Base-by-base conservation (phyloP, 2,329 filamentous ascomycete species). In the Colletotrichum agaves region DNA sequence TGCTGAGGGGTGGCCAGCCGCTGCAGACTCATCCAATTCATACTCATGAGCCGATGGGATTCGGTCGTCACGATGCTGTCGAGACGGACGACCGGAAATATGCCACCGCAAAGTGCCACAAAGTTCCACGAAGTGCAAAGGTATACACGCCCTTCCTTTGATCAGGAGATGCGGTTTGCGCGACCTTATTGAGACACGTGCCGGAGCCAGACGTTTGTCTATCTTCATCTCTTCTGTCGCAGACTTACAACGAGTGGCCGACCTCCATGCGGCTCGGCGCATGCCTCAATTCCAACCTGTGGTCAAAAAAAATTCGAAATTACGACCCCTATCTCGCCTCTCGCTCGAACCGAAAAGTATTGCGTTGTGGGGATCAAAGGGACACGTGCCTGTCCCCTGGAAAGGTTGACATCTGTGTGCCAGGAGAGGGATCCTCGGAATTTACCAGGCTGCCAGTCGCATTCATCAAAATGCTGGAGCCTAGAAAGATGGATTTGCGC, bases 401-500 rank as follows among this genome's bases (percentile, higher is more conserved):
- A 13, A 56, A 27, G 27, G 27, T 33, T 17, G 27, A 60, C 46
- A 21, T 15, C 27, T 44, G 39, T 13, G 35, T 37, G n/a, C 27
- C 15, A 17, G 12, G 41, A 33, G 17, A 41, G 23, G 37, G 46
- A 53, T 39, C 13, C 41, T 56, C 57, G 47, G 57, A 58, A 52
- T 46, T 49, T 47, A 15, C 50, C 59, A 63, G 60, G 27, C 60
- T 67, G 46, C 53, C 64, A 67, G 55, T 56, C 64, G 46, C 47
- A 64, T 33, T 31, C 19, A 37, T 49, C 52, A 44, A 37, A 67
- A 64, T 67, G 44, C 61, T 67, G 64, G 53, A 67, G 64, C 64
- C 64, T 67, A 21, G 61, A 67, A 62, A 64, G 53, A 67, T 63
- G 60, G 60, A 47, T 52, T 63, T 58, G 52, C 53, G 52, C 23